Conservation (phyloP, 2,329 filamentous ascomycete species). For the Aspergillus costaricaensis region DNA sequence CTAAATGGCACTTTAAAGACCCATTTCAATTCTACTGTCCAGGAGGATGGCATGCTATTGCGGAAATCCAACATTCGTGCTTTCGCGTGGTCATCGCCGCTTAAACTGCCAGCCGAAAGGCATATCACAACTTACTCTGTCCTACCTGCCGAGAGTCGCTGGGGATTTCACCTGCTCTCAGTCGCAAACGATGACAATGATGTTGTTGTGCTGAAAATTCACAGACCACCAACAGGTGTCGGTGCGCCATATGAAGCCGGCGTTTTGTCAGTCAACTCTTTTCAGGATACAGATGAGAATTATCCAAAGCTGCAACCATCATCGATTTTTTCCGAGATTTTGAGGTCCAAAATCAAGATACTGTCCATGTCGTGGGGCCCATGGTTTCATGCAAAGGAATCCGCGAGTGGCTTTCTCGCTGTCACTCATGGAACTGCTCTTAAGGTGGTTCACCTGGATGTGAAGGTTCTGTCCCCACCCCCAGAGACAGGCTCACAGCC, state of each 20-base stretch:
- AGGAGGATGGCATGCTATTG: conserved; percentile 25
- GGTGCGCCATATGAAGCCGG: conserved; percentile 24
- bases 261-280: conserved; percentile 27
- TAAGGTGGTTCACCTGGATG: conserved; percentile 27
- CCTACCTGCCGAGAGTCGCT: conserved; percentile 22
- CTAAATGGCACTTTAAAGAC: conserved; percentile 52
- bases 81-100: conserved; percentile 45
- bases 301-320: conserved; percentile 23
- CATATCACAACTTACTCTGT: conserved; percentile 4
- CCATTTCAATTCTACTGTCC: conserved; percentile 37
- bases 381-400: conserved; percentile 29
- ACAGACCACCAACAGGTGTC: conserved; percentile 14
- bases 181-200: conserved; percentile 45
- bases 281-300: conserved; percentile 17
- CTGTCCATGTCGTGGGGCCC: conserved; percentile 35
- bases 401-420: conserved; percentile 30
- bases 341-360: conserved; percentile 29
- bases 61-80: conserved; percentile 40
- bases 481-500: neutral
- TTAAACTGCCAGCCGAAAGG: conserved; percentile 23
- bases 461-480: conserved; percentile 16
- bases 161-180: conserved; percentile 30
- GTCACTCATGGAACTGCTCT: conserved; percentile 33
- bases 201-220: conserved; percentile 34
- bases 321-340: conserved; percentile 33